Evolutionary conservation across 2,329 filamentous ascomycete species (phyloP).

Genomic region (Aspergillus sojae): DNA sequence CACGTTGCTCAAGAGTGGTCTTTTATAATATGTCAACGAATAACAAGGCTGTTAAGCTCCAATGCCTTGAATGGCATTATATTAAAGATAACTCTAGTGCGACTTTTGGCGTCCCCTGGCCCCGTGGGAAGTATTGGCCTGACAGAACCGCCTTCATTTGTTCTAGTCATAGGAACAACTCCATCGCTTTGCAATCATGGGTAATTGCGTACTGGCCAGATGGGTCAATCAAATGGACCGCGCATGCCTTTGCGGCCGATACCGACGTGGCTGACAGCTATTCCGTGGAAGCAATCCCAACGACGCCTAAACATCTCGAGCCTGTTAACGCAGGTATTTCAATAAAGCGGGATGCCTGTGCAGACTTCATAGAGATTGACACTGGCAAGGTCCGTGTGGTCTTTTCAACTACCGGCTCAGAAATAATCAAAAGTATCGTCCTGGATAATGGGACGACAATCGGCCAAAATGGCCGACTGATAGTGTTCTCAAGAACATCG

Average conservation of each 20-base stretch:
- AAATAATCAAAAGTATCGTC: neutral
- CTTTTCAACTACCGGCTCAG: neutral
- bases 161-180: constrained; percentile 17
- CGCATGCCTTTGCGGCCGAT: constrained; percentile 55
- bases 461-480: neutral
- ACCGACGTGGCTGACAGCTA: constrained; percentile 48
- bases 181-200: constrained; percentile 55
- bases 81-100: constrained; percentile 29
- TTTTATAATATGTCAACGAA: neutral
- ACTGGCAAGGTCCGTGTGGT: neutral
- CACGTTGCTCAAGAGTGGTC: neutral
- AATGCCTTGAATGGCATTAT: neutral
- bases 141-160: constrained; percentile 43
- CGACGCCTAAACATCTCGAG: constrained; percentile 36
- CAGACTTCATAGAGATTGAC: neutral
- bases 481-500: neutral
- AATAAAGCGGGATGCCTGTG: neutral
- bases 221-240: constrained; percentile 64
- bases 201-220: constrained; percentile 63
- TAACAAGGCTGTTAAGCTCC: neutral
- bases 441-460: neutral
- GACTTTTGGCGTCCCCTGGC: constrained; percentile 50
- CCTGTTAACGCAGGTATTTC: constrained; percentile 32
- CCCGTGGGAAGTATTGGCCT: constrained; percentile 42
- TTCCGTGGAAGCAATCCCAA: neutral